Conservation (phyloP, 139 green algal species). For the Zygnema circumcarinatum region DNA sequence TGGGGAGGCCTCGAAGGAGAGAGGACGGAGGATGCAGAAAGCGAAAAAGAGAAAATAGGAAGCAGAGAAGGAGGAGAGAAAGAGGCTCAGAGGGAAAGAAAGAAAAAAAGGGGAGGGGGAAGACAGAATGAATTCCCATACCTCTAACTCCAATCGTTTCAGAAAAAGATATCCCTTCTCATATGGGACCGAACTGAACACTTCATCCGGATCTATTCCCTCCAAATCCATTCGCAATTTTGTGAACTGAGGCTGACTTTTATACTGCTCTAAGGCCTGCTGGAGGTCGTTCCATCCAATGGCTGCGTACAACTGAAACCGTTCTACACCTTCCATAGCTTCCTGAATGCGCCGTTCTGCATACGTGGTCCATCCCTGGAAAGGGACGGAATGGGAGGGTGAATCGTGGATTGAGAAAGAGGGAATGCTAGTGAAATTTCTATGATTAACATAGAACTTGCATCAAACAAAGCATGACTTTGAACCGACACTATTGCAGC, state of each 20-base stretch:
- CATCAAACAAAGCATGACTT: too few species aligned
- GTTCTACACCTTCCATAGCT: not conserved
- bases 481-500: too few species aligned
- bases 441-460: too few species aligned
- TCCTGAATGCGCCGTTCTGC: not conserved
- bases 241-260: not conserved
- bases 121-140: not conserved
- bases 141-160: not conserved
- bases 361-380: too few species aligned
- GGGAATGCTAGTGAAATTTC: too few species aligned
- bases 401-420: too few species aligned
- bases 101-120: not conserved
- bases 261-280: not conserved
- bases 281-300: not conserved
- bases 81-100: too few species aligned
- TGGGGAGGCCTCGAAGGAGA: too few species aligned
- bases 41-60: not conserved
- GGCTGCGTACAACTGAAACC: not conserved
- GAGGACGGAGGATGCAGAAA: too few species aligned
- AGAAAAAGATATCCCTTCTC: slow-evolving; percentile 20
- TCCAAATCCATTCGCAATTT: not conserved
- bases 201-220: not conserved
- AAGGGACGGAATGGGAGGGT: too few species aligned
- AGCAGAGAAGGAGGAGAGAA: not conserved
- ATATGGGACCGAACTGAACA: slow-evolving; percentile 3